Percentiles rank a stretch among this genome's conserved stretches.
Conservation (phyloP, 768 basidiomycete genomes). For the Jaapia argillacea region DNA sequence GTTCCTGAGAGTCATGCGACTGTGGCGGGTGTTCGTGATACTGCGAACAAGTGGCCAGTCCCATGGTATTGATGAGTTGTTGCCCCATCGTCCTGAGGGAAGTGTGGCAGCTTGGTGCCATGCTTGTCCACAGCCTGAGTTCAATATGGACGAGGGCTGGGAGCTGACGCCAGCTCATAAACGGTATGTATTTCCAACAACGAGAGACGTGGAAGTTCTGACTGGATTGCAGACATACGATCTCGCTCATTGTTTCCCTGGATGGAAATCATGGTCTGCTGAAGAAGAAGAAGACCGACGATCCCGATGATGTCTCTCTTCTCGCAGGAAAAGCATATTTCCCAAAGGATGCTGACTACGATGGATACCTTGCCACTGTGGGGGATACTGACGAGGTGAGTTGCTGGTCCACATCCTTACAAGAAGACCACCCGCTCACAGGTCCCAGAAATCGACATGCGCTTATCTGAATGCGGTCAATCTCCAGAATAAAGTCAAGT, state of each 20-base stretch:
- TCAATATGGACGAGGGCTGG: too few relatives aligned
- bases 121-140: too few relatives aligned
- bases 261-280: neutral
- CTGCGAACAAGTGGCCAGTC: too few relatives aligned
- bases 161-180: too few relatives aligned
- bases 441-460: too few relatives aligned
- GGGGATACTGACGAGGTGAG: neutral
- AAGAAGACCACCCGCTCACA: conserved; percentile 9
- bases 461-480: conserved; percentile 7
- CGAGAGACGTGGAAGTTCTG: too few relatives aligned
- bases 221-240: neutral
- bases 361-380: neutral
- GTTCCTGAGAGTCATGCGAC: too few relatives aligned
- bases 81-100: too few relatives aligned
- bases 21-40: too few relatives aligned
- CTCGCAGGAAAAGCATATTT: neutral
- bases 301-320: neutral
- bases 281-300: neutral
- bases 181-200: too few relatives aligned
- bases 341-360: neutral
- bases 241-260: neutral
- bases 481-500: conserved; percentile 4
- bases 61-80: too few relatives aligned
- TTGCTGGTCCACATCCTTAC: neutral
- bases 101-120: too few relatives aligned